Percentiles rank a stretch among this genome's conserved stretches.
These are phyloP conservation scores for Suhomyces emberorum DNA, from an alignment of 805 yeast species.

Conservation along the genomic window DNA sequence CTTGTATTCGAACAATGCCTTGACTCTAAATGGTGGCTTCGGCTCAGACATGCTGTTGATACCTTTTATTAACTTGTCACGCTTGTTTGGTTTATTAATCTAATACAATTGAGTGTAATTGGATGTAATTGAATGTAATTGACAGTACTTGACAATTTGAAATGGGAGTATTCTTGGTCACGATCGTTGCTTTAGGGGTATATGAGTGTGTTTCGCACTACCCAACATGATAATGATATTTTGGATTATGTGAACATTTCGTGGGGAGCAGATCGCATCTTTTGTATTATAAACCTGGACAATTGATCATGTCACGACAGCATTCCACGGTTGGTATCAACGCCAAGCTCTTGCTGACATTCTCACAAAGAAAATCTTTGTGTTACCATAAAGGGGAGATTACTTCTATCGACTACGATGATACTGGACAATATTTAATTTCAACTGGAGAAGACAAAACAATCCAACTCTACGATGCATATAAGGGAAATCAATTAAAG, in stretches of 20 bases:
- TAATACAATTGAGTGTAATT: neutral
- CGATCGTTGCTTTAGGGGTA: conserved; percentile 4
- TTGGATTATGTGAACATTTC: no score
- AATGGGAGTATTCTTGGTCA: no score
- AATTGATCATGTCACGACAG: conserved; percentile 12
- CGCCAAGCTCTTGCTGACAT: conserved; percentile 22
- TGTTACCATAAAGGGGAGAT: conserved; percentile 52
- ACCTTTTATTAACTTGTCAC: neutral
- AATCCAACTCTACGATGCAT: conserved; percentile 76
- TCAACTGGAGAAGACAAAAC: conserved; percentile 79
- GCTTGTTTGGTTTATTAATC: neutral
- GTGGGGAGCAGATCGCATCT: no score
- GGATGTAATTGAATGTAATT: no score
- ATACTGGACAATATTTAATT: conserved; percentile 72
- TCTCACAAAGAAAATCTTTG: conserved; percentile 47
- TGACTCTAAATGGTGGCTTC: conserved; percentile 59
- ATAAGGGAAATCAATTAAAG: conserved; percentile 63
- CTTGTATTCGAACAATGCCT: conserved; percentile 63
- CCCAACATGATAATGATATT: neutral
- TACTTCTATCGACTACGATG: conserved; percentile 76
- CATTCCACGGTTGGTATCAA: conserved; percentile 26
- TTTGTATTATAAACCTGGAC: no score
- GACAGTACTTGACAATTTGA: no score
- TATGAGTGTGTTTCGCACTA: neutral
- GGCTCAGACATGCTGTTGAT: conserved; percentile 15